A percentile compares a stretch with the other conserved stretches of the same genome.
Evolutionary conservation across 768 basidiomycete genomes (phyloP).

Genomic region (Phaffia tasmanica): DNA sequence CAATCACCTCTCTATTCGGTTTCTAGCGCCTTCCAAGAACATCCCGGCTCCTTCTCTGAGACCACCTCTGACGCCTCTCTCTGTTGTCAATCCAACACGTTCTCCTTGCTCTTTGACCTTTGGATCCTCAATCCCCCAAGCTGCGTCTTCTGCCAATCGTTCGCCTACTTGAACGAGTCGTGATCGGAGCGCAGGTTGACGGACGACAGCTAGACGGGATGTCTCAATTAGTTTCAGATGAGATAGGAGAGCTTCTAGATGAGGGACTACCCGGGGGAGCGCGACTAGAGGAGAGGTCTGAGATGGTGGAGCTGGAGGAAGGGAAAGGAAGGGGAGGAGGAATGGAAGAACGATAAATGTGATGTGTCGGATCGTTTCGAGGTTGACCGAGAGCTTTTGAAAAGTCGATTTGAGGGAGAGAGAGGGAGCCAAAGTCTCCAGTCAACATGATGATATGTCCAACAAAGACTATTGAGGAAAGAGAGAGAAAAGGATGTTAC

Average conservation of each 20-base stretch:
- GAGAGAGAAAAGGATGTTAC: too few species aligned
- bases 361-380: not conserved
- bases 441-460: not conserved
- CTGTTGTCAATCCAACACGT: not conserved
- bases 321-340: not conserved
- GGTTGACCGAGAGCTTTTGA: not conserved
- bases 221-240: constrained; percentile 5
- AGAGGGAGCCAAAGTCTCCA: not conserved
- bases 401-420: not conserved
- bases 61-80: not conserved
- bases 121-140: not conserved
- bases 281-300: not conserved
- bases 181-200: not conserved
- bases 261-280: too few species aligned
- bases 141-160: not conserved
- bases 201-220: not conserved
- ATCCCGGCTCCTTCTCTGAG: not conserved
- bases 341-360: not conserved
- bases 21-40: not conserved
- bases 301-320: not conserved
- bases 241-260: not conserved
- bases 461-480: not conserved
- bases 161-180: not conserved
- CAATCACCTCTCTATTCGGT: not conserved
- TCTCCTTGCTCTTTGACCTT: not conserved